Conservation (phyloP, 1,284 basidiomycete genomes). For the Rhodotorula sp. region DNA sequence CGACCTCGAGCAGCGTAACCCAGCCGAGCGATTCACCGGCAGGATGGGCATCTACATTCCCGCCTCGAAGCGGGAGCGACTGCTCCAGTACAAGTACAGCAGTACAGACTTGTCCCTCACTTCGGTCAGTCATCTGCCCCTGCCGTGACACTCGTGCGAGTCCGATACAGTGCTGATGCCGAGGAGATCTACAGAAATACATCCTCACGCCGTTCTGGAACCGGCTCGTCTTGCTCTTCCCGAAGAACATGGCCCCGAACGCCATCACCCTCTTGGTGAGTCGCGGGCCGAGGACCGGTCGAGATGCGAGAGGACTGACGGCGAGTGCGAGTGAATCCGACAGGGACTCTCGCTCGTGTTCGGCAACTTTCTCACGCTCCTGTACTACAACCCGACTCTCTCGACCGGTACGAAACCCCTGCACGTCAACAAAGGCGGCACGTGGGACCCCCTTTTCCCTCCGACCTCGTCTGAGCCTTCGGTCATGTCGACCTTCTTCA, state of each 20-base stretch:
- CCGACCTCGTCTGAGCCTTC: conserved; percentile 17
- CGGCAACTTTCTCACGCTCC: conserved; percentile 77
- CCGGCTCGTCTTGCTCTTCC: conserved; percentile 90
- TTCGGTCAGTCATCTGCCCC: conserved; percentile 17
- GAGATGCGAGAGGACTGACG: neutral
- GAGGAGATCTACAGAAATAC: conserved; percentile 60
- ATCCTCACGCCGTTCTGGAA: conserved; percentile 91
- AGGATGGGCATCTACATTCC: conserved; percentile 50
- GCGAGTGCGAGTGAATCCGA: conserved; percentile 65
- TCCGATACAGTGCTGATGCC: no score
- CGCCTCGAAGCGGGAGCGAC: conserved; percentile 52
- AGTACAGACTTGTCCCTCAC: conserved; percentile 57
- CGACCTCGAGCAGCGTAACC: no score
- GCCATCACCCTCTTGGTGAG: conserved; percentile 61
- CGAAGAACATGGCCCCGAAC: conserved; percentile 83
- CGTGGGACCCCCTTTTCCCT: conserved; percentile 46
- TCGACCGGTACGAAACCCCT: conserved; percentile 44
- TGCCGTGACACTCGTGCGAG: no score
- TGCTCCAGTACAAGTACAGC: conserved; percentile 61
- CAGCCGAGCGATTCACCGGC: neutral
- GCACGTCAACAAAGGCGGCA: conserved; percentile 42
- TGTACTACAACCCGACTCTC: conserved; percentile 70
- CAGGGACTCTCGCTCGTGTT: conserved; percentile 76
- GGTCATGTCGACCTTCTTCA: conserved; percentile 11
- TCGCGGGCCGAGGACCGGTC: conserved; percentile 14